These are phyloP conservation scores for Gastrolobium bilobum DNA, from an alignment of 306 rosid species.

Conservation along the genomic window DNA sequence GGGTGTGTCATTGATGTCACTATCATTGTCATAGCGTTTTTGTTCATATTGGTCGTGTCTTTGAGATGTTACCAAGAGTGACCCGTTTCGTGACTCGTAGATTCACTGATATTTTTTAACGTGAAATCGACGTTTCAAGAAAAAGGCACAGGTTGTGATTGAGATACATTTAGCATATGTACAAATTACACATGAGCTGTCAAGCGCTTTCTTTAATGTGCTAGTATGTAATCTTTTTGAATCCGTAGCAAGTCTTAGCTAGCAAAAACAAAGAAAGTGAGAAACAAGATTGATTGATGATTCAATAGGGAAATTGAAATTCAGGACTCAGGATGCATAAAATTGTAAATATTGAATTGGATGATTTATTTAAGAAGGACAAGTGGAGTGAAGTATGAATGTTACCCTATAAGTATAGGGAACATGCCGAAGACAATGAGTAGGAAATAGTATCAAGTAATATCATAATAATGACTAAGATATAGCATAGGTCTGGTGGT, in stretches of 20 bases:
- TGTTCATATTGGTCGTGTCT: neutral
- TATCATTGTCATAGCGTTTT: neutral
- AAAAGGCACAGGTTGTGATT: constrained; percentile 26
- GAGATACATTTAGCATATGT: neutral
- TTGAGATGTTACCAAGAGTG: neutral
- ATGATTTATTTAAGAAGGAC: too few relatives aligned
- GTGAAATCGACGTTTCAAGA: constrained; percentile 26
- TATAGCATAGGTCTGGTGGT: too few relatives aligned
- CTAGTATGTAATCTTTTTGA: neutral
- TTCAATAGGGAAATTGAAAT: neutral
- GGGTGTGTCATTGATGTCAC: neutral
- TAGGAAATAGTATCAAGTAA: too few relatives aligned
- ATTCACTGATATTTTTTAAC: constrained; percentile 33
- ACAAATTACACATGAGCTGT: constrained; percentile 3
- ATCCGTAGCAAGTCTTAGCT: neutral
- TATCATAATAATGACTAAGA: too few relatives aligned
- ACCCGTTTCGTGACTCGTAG: neutral
- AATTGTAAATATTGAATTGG: too few relatives aligned
- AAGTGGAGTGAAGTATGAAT: too few relatives aligned
- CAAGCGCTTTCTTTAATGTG: neutral
- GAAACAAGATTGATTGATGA: neutral
- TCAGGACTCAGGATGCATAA: neutral
- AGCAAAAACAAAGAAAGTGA: neutral
- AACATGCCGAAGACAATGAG: too few relatives aligned
- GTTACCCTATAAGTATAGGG: too few relatives aligned